A percentile compares a stretch with the other conserved stretches of the same genome.
Evolutionary conservation across 2,329 filamentous ascomycete species (phyloP).

Genomic region (Gliomastix tumulicola): DNA sequence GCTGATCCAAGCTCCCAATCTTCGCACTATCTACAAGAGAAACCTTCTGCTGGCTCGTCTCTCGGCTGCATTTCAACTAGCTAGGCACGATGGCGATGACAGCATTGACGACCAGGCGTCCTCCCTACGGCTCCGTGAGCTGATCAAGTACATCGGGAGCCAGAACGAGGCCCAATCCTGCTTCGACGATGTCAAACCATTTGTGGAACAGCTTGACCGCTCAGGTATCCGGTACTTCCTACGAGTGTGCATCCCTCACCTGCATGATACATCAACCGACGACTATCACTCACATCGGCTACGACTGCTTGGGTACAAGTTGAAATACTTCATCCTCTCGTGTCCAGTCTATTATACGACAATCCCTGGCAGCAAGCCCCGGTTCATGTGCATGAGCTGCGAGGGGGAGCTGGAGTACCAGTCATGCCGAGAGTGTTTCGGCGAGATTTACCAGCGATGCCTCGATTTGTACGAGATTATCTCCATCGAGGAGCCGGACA

Average conservation of each 20-base stretch:
- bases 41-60: constrained; percentile 30
- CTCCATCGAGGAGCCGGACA: constrained; percentile 7
- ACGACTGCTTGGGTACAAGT: constrained; percentile 28
- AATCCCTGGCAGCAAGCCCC: constrained; percentile 9
- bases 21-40: constrained; percentile 29
- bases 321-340: constrained; percentile 36
- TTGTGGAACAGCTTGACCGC: constrained; percentile 31
- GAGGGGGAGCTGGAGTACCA: constrained; percentile 8
- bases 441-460: constrained; percentile 10
- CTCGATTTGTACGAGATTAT: constrained; percentile 11
- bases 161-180: constrained; percentile 27
- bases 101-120: constrained; percentile 13
- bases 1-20: constrained; percentile 16
- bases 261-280: too few species aligned
- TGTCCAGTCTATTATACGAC: constrained; percentile 18
- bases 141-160: constrained; percentile 26
- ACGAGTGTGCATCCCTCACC: constrained; percentile 16
- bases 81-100: constrained; percentile 18
- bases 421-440: constrained; percentile 14
- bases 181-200: constrained; percentile 40
- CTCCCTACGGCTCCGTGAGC: constrained; percentile 21
- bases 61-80: constrained; percentile 25
- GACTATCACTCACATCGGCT: too few species aligned
- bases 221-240: constrained; percentile 24
- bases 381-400: constrained; percentile 15